These are phyloP conservation scores for Arabidopsis lyrata DNA, from an alignment of 441 rosid species.

Conservation along the genomic window DNA sequence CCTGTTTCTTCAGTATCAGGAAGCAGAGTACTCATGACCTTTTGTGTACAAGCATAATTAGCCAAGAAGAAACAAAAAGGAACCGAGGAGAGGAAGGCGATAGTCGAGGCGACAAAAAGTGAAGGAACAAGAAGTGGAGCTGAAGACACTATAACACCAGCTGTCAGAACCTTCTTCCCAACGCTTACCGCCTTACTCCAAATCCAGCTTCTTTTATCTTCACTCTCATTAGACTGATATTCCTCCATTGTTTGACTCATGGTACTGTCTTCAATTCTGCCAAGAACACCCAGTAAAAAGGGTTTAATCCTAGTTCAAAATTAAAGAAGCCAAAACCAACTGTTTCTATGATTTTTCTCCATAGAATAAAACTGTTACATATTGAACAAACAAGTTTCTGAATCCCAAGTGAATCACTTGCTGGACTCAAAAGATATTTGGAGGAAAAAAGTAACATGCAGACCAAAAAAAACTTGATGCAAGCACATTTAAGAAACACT, in stretches of 20 bases:
- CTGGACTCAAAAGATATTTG: background rate
- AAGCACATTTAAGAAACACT: background rate
- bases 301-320: background rate
- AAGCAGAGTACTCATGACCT: slow-evolving; percentile 69
- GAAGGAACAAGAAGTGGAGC: slow-evolving; percentile 79
- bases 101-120: slow-evolving; percentile 57
- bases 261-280: slow-evolving; percentile 47
- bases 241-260: slow-evolving; percentile 49
- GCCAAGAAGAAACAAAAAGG: slow-evolving; percentile 77
- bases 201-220: slow-evolving; percentile 54
- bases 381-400: too few species aligned
- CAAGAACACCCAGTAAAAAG: background rate
- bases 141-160: slow-evolving; percentile 67
- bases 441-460: background rate
- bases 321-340: too few species aligned
- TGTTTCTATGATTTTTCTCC: too few species aligned
- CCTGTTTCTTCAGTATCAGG: slow-evolving; percentile 55
- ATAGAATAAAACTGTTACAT: too few species aligned
- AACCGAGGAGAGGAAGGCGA: slow-evolving; percentile 69
- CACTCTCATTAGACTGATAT: slow-evolving; percentile 36
- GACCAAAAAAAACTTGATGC: slow-evolving; percentile 21
- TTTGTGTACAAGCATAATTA: slow-evolving; percentile 77
- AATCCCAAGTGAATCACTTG: background rate
- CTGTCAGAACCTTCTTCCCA: slow-evolving; percentile 71
- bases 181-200: slow-evolving; percentile 56